Percentiles rank a stretch among this genome's conserved stretches.
phyloP scores from a whole-genome alignment of 768 basidiomycete genomes.

The Boletus reticuloceps region DNA sequence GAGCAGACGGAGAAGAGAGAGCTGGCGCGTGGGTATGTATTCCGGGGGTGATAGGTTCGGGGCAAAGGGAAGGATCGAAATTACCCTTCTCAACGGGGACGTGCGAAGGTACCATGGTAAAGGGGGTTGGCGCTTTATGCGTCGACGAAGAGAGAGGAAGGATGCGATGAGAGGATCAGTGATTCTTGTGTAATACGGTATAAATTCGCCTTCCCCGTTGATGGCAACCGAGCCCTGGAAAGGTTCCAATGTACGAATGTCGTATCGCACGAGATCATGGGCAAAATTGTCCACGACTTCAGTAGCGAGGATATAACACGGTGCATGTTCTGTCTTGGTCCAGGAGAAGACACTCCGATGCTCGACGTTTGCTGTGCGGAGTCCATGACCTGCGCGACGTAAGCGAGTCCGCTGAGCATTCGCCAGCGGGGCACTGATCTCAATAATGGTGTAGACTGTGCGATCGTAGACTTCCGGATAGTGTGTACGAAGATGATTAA shows the following conservation, averaged over 20 bases:
- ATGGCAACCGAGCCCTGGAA: conserved; percentile 82
- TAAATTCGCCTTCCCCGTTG: conserved; percentile 78
- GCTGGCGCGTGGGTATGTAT: conserved; percentile 88
- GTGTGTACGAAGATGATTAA: conserved; percentile 70
- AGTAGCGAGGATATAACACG: conserved; percentile 91
- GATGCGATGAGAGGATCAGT: conserved; percentile 81
- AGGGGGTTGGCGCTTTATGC: conserved; percentile 55
- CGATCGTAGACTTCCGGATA: conserved; percentile 93
- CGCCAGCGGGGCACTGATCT: conserved; percentile 83
- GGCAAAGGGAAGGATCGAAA: conserved; percentile 76
- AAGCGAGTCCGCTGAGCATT: conserved; percentile 68
- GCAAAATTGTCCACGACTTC: conserved; percentile 99
- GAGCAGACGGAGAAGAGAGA: conserved; percentile 80
- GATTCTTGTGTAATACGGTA: conserved; percentile 77
- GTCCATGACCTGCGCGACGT: conserved; percentile 34
- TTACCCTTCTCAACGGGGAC: conserved; percentile 58
- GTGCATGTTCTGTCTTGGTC: conserved; percentile 68
- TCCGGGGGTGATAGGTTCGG: conserved; percentile 87
- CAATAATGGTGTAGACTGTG: conserved; percentile 91
- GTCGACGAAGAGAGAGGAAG: conserved; percentile 67
- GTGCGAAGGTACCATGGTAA: conserved; percentile 56
- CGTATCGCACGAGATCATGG: conserved; percentile 93
- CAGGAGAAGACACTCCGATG: conserved; percentile 88
- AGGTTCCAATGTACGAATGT: conserved; percentile 73
- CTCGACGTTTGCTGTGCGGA: conserved; percentile 55